phyloP scores from a whole-genome alignment of 176 grass and related monocot genomes.

The Metroxylon sagu region DNA sequence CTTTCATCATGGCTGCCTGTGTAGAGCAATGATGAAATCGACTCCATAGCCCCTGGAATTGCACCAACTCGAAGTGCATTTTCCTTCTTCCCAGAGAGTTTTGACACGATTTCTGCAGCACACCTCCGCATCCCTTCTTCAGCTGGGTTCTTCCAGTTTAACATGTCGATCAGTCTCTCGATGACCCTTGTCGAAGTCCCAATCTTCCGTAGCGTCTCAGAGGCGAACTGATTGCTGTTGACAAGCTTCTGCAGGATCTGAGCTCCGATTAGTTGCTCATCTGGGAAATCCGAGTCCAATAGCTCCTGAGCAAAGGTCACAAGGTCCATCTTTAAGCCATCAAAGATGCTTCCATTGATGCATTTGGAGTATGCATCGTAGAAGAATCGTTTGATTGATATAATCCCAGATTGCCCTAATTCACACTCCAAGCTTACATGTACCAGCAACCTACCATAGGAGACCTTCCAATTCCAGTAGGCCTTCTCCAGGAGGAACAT shows the following conservation, averaged over 20 bases:
- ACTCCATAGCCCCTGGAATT: constrained; percentile 25
- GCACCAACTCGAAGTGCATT: constrained; percentile 12
- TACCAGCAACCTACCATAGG: not conserved
- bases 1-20: too few relatives aligned
- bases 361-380: constrained; percentile 19
- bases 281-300: constrained; percentile 4
- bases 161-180: constrained; percentile 21
- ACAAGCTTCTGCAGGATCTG: constrained; percentile 8
- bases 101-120: constrained; percentile 5
- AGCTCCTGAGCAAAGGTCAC: constrained; percentile 17
- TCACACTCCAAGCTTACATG: constrained; percentile 9
- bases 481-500: constrained; percentile 26
- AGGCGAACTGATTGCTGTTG: not conserved
- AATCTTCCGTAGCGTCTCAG: constrained; percentile 6
- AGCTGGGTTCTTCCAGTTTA: constrained; percentile 15
- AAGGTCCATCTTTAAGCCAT: constrained; percentile 20
- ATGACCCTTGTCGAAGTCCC: constrained; percentile 1
- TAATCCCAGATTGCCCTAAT: constrained; percentile 5
- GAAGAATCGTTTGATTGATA: constrained; percentile 25
- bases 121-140: not conserved
- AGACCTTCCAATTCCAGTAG: constrained; percentile 23
- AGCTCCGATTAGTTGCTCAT: not conserved
- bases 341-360: constrained; percentile 22
- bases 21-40: constrained; percentile 9
- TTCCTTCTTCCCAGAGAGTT: not conserved